A percentile compares a stretch with the other conserved stretches of the same genome.
Evolutionary conservation across 2,329 filamentous ascomycete genomes (phyloP).

Genomic region (Bipolaris cookei): DNA sequence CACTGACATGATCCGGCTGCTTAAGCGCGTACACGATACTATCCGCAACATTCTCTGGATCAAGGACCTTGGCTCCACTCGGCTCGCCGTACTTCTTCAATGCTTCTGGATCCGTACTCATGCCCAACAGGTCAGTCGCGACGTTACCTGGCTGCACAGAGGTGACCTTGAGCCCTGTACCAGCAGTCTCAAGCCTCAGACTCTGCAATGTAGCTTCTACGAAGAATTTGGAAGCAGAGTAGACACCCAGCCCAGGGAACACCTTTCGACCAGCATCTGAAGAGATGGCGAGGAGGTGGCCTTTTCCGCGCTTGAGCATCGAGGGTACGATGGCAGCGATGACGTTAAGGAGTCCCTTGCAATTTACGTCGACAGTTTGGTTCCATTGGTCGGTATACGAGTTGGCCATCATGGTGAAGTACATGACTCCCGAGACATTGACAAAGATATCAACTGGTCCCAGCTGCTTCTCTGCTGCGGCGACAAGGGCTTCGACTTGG

Average conservation of each 20-base stretch:
- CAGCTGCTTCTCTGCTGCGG: slow-evolving; percentile 64
- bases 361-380: slow-evolving; percentile 83
- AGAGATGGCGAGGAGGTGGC: slow-evolving; percentile 81
- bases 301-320: slow-evolving; percentile 72
- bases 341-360: slow-evolving; percentile 79
- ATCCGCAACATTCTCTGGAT: slow-evolving; percentile 73
- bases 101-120: slow-evolving; percentile 78
- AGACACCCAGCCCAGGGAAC: slow-evolving; percentile 80
- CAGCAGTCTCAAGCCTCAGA: slow-evolving; percentile 76
- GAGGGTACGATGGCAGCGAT: slow-evolving; percentile 71
- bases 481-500: slow-evolving; percentile 71
- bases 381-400: slow-evolving; percentile 77
- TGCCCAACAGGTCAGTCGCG: slow-evolving; percentile 72
- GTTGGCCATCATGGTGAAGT: slow-evolving; percentile 87
- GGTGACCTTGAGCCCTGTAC: slow-evolving; percentile 74
- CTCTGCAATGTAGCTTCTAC: slow-evolving; percentile 81
- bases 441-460: slow-evolving; percentile 81
- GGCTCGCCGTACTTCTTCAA: slow-evolving; percentile 80
- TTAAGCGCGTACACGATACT: slow-evolving; percentile 76
- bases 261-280: slow-evolving; percentile 83
- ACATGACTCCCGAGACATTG: slow-evolving; percentile 83
- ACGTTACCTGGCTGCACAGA: slow-evolving; percentile 79
- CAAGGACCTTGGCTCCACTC: slow-evolving; percentile 75
- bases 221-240: slow-evolving; percentile 85
- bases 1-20: slow-evolving; percentile 76